Evolutionary conservation across 2,329 filamentous ascomycete species (phyloP).

Genomic region (Ambrosiella cleistominuta): DNA sequence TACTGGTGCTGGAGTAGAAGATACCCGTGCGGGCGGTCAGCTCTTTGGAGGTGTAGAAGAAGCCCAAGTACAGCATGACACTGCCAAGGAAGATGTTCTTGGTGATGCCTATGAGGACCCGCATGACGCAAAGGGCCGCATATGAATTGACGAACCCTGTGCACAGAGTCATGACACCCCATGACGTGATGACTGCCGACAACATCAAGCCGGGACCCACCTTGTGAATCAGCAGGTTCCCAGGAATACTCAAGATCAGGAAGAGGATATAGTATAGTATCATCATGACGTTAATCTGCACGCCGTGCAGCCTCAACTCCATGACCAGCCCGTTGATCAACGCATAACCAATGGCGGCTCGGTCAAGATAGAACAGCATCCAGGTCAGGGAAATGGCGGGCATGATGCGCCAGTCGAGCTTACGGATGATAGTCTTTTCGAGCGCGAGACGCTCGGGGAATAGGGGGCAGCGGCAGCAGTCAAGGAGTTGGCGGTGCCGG

Average conservation of each 20-base stretch:
- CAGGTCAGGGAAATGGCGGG: conserved; percentile 13
- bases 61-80: conserved; percentile 16
- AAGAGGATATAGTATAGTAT: conserved; percentile 16
- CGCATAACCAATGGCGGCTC: conserved; percentile 18
- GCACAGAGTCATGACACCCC: conserved; percentile 15
- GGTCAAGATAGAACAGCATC: conserved; percentile 16
- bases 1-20: conserved; percentile 40
- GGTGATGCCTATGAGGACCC: conserved; percentile 15
- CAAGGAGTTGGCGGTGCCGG: neutral
- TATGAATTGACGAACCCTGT: conserved; percentile 16
- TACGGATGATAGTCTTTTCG: conserved; percentile 5
- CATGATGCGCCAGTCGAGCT: conserved; percentile 13
- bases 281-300: conserved; percentile 33
- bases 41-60: conserved; percentile 17
- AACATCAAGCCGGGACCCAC: conserved; percentile 15
- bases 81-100: conserved; percentile 17
- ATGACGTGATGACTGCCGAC: conserved; percentile 14
- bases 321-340: conserved; percentile 38
- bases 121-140: conserved; percentile 14
- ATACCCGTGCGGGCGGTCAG: conserved; percentile 16
- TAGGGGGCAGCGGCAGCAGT: neutral
- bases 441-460: neutral
- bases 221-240: conserved; percentile 15
- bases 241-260: conserved; percentile 16
- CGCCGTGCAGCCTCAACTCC: conserved; percentile 38